Percentiles rank a stretch among this genome's conserved stretches.
These are phyloP conservation scores for Globisporangium yorkense DNA, from an alignment of 352 stramenopile genomes.

Conservation along the genomic window DNA sequence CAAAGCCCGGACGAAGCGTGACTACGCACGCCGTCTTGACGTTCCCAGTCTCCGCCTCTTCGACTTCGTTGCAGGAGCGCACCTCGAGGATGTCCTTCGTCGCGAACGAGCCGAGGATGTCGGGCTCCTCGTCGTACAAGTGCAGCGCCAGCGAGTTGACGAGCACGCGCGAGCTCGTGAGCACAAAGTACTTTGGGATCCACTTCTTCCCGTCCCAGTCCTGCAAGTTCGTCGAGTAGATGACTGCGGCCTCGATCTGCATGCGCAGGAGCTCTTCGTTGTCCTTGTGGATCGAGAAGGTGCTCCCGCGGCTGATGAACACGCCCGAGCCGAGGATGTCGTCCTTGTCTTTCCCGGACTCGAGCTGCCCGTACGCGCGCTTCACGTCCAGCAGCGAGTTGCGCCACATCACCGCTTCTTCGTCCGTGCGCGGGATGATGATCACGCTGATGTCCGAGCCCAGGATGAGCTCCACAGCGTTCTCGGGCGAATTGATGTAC, in stretches of 20 bases:
- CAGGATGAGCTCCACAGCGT: constrained; percentile 78
- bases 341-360: constrained; percentile 70
- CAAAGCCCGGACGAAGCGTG: constrained; percentile 24
- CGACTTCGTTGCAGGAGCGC: constrained; percentile 67
- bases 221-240: constrained; percentile 82
- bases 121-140: constrained; percentile 84
- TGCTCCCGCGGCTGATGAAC: constrained; percentile 82
- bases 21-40: constrained; percentile 59
- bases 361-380: constrained; percentile 65
- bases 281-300: constrained; percentile 78
- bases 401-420: constrained; percentile 83
- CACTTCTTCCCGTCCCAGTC: constrained; percentile 84
- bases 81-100: constrained; percentile 80
- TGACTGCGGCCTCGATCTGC: constrained; percentile 76
- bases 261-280: constrained; percentile 79
- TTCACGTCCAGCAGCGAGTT: constrained; percentile 80
- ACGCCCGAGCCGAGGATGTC: constrained; percentile 69
- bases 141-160: constrained; percentile 78
- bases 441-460: constrained; percentile 73
- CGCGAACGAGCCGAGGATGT: constrained; percentile 76
- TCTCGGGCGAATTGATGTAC: constrained; percentile 81
- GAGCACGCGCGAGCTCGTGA: constrained; percentile 76
- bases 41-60: constrained; percentile 53
- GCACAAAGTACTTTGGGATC: constrained; percentile 87
- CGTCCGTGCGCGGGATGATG: constrained; percentile 76